These are phyloP conservation scores for Stentor roeselii DNA, from an alignment of 73 alveolate species.

Conservation along the genomic window DNA sequence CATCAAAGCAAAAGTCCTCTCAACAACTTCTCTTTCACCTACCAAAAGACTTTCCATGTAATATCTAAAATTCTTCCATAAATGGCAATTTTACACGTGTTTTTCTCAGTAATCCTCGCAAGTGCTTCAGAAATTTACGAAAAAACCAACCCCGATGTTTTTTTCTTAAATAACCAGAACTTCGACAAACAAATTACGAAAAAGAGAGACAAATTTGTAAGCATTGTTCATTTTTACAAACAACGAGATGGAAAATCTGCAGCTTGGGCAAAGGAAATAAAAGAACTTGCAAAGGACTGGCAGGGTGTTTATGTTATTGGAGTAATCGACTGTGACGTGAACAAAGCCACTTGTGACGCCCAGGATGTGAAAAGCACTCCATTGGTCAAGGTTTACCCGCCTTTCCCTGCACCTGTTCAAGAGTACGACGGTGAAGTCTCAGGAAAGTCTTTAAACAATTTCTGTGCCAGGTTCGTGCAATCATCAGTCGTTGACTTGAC, in stretches of 20 bases:
- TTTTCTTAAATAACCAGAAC: constrained; percentile 36
- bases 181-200: constrained; percentile 47
- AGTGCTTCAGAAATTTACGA: neutral
- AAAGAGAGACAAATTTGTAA: constrained; percentile 44
- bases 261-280: constrained; percentile 56
- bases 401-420: constrained; percentile 93
- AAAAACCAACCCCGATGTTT: constrained; percentile 35
- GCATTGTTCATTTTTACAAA: constrained; percentile 48
- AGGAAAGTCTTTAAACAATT: neutral
- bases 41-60: neutral
- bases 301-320: constrained; percentile 91
- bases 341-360: constrained; percentile 75
- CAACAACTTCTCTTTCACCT: neutral
- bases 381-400: constrained; percentile 89
- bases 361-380: constrained; percentile 84
- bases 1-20: neutral
- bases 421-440: constrained; percentile 72
- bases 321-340: constrained; percentile 88
- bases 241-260: constrained; percentile 39
- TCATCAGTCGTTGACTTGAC: constrained; percentile 81
- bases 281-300: constrained; percentile 86
- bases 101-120: neutral
- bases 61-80: neutral
- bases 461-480: constrained; percentile 70
- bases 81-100: constrained; percentile 24